Evolutionary conservation across 306 rosid genomes (phyloP), one percentile per base, ranked within the genome.

Genomic region (Acmispon strigosus): DNA sequence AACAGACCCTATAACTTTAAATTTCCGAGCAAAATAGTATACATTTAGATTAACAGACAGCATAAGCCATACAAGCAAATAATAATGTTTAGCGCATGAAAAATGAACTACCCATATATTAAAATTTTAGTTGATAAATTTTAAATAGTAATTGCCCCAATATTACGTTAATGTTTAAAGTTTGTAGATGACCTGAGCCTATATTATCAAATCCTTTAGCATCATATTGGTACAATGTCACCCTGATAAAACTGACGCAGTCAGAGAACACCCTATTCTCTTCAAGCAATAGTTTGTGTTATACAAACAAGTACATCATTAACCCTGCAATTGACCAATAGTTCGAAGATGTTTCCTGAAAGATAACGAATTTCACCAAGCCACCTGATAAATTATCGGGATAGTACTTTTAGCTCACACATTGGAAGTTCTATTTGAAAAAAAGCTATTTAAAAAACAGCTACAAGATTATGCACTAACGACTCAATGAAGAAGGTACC

Each of bases 401-500:
- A 64, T 50, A 48, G 48, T 60, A 53, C 24, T 32, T 16, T 32
- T 59, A 72, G 72, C 51, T 43, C 70, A 57, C 39, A 11, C 15
- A 44, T 32, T 11, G 47, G 15, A 59, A 47, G 8, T 54, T 62
- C 13, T 27, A 52, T 24, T 44, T 6, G 27, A 62, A 52, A 54
- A 61, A 70, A n/a, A n/a, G n/a, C 13, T 27, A 52, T 24, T 44
- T 6, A 17, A 62, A 52, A 54, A 61, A 70, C 42, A 32, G 53
- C 34, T 10, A 41, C 34, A 18, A 32, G 32, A 77, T 36, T 49
- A 59, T 36, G 20, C 32, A 20, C 18, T 18, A 61, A 65, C 47
- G 15, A 59, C 67, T 65, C 70, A 73, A 27, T 12, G 57, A 60
- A 45, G 75, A 22, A 32, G 47, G 11, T 80, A 74, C 75, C 24